phyloP scores from a whole-genome alignment of 768 basidiomycete species.

The Scleroderma citrinum region DNA sequence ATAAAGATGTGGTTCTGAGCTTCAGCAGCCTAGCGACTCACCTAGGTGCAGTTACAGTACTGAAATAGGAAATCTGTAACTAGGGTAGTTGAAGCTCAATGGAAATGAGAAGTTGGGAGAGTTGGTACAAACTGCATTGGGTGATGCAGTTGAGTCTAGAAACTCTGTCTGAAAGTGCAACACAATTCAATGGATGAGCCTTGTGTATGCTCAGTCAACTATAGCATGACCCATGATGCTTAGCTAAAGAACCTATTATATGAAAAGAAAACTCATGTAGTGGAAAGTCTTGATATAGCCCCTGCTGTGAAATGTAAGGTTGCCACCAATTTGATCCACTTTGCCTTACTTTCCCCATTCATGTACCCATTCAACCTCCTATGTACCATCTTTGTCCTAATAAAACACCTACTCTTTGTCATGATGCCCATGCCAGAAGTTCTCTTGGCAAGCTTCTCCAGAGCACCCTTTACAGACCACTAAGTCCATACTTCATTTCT shows the following conservation, averaged over 20 bases:
- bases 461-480: constrained; percentile 60
- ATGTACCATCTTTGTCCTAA: constrained; percentile 44
- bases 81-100: background rate
- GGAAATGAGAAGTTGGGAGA: constrained; percentile 18
- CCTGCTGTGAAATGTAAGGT: constrained; percentile 75
- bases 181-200: constrained; percentile 78
- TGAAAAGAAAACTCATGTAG: constrained; percentile 53
- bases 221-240: background rate
- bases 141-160: constrained; percentile 12
- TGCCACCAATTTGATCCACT: constrained; percentile 77
- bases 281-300: constrained; percentile 74
- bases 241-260: background rate
- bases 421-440: constrained; percentile 72
- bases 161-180: constrained; percentile 78
- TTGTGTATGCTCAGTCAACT: constrained; percentile 89
- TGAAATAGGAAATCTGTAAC: constrained; percentile 15
- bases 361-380: constrained; percentile 7
- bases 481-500: constrained; percentile 79
- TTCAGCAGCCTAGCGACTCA: constrained; percentile 79
- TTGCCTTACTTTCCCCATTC: constrained; percentile 13
- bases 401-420: constrained; percentile 87
- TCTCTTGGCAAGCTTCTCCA: constrained; percentile 56
- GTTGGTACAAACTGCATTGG: background rate
- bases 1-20: constrained; percentile 92
- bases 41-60: constrained; percentile 68